Conservation (phyloP, 73 alveolate species). For the Paramecium biaurelia region DNA sequence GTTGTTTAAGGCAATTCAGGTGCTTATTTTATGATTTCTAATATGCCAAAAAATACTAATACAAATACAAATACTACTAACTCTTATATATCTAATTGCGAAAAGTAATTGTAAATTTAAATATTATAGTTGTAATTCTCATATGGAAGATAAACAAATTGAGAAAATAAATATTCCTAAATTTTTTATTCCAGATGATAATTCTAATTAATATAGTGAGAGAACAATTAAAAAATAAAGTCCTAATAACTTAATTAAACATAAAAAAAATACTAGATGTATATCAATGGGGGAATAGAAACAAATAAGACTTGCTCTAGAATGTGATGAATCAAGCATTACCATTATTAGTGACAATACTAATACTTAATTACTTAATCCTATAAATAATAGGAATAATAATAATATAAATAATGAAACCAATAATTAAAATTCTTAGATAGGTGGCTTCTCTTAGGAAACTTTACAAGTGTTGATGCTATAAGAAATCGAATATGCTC, state of each 20-base stretch:
- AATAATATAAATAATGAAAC: not conserved
- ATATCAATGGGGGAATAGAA: conserved; percentile 9
- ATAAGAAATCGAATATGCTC: conserved; percentile 44
- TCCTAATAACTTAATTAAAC: not conserved
- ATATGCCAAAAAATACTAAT: not conserved
- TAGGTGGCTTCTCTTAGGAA: conserved; percentile 8
- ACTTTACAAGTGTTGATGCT: conserved; percentile 17
- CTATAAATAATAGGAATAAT: not conserved
- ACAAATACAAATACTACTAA: not conserved
- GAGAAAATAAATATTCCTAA: not conserved
- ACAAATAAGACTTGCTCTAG: not conserved
- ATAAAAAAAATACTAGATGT: conserved; percentile 40
- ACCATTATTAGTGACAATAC: not conserved
- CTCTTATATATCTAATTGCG: not conserved
- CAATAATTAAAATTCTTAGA: not conserved
- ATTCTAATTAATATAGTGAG: not conserved
- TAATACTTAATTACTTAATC: not conserved
- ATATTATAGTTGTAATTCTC: not conserved
- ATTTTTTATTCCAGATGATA: not conserved
- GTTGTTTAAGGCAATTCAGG: not conserved
- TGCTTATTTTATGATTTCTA: not conserved
- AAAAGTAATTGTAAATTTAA: not conserved
- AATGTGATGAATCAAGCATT: conserved; percentile 20
- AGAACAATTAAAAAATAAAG: conserved; percentile 14
- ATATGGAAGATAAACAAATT: not conserved